Base-by-base conservation (phyloP, 768 basidiomycete genomes). In the Lactarius psammicola region DNA sequence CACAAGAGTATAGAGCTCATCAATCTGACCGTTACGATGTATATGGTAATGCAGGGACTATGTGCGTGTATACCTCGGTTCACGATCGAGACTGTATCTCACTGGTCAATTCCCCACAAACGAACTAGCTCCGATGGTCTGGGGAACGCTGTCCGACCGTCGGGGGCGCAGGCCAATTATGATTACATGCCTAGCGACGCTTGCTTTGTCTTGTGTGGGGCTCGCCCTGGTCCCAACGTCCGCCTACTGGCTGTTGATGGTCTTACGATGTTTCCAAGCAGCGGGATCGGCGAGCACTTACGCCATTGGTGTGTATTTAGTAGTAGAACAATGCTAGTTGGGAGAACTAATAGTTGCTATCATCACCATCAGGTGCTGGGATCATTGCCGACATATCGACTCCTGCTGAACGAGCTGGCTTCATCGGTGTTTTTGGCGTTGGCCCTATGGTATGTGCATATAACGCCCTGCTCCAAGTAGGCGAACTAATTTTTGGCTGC, bases 201-300 rank as follows among this genome's bases (percentile, higher is more conserved):
- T 92, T 40, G 77, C 85, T 10, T 62, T 84, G 9, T 84, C 90
- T 2, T 94, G 90, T 71, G 78, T 93, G 20, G 85, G 83, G 2
- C 74, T 86, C 23, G 85, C 85, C 4, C 72, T 84, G 23, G 78
- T 80, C 33, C 85, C 85, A 2, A 82, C 83, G 0, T 74, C 76
- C 4, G 88, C 81, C 4, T 94, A 90, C 73, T 94, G 90, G 90
- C 76, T 92, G 6, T 78, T 94, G 13, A 81, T 94, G 78, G 69
- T 94, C 18, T 80, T 95, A n/a, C 84, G 93, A 28, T 90, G 88
- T 66, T 42, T 94, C 3, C 92, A 94, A 78, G 87, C 89, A 2
- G 81, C 86, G 3, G 92, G 92, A 1, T 90, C 87, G 2, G 89
- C 91, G 0, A 90, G 90, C 63, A 90, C 89, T 0, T 80, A 92